Percentiles rank a stretch among this genome's conserved stretches.
phyloP scores from a whole-genome alignment of 1,284 basidiomycete genomes.

The Cryptococcus hybrid region DNA sequence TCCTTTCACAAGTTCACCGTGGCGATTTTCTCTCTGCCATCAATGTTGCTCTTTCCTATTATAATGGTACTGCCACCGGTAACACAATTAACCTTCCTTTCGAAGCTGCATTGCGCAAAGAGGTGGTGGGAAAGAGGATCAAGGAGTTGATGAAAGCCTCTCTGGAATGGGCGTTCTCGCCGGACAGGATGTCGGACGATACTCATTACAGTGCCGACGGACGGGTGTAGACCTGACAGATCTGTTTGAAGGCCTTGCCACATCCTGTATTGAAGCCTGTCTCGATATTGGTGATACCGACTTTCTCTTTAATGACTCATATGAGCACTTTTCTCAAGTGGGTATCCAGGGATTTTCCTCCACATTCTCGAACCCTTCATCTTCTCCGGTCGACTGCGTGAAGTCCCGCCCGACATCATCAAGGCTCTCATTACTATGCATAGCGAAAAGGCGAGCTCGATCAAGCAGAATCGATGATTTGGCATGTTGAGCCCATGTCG shows the following conservation, averaged over 20 bases:
- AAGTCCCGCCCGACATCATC: slow-evolving; percentile 80
- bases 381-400: slow-evolving; percentile 67
- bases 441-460: slow-evolving; percentile 68
- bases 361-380: slow-evolving; percentile 80
- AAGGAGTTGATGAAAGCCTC: slow-evolving; percentile 84
- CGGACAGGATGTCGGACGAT: slow-evolving; percentile 85
- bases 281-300: slow-evolving; percentile 74
- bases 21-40: slow-evolving; percentile 92
- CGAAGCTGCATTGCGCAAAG: slow-evolving; percentile 58
- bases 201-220: slow-evolving; percentile 80
- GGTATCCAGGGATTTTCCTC: slow-evolving; percentile 90
- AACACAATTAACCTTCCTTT: slow-evolving; percentile 85
- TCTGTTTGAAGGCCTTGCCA: slow-evolving; percentile 85
- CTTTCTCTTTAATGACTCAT: slow-evolving; percentile 90
- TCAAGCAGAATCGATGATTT: slow-evolving; percentile 83
- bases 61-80: slow-evolving; percentile 75
- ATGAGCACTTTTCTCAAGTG: slow-evolving; percentile 79
- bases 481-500: slow-evolving; percentile 89
- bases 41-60: slow-evolving; percentile 78
- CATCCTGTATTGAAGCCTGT: slow-evolving; percentile 76
- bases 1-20: slow-evolving; percentile 75
- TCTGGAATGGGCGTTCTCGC: slow-evolving; percentile 84
- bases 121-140: slow-evolving; percentile 72
- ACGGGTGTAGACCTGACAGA: slow-evolving; percentile 88
- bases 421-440: slow-evolving; percentile 81